Evolutionary conservation across 2,329 filamentous ascomycete genomes (phyloP).

Genomic region (Scedosporium boydii): DNA sequence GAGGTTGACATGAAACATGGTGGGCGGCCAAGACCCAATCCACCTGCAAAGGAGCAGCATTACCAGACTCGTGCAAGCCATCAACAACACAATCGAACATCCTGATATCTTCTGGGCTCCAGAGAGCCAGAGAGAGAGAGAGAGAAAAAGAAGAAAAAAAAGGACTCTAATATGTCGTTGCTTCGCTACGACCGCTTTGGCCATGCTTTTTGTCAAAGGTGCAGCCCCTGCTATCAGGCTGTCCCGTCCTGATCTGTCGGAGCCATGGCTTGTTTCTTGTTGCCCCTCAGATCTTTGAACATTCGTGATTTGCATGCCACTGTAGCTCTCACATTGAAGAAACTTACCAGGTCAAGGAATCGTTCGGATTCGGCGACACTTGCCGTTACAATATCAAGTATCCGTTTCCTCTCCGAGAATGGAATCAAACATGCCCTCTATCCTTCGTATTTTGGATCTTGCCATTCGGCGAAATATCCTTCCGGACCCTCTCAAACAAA

Average conservation of each 20-base stretch:
- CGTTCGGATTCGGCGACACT: background rate
- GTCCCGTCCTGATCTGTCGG: no score
- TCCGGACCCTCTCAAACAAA: background rate
- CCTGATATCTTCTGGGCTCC: no score
- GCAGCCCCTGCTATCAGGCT: no score
- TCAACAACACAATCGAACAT: no score
- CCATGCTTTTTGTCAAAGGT: no score
- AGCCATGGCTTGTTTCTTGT: no score
- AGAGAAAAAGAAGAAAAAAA: no score
- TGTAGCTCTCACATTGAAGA: background rate
- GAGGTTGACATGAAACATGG: slow-evolving; percentile 7
- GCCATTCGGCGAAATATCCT: background rate
- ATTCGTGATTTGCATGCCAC: background rate
- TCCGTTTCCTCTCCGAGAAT: background rate
- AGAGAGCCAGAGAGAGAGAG: no score
- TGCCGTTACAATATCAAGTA: background rate
- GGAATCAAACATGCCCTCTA: background rate
- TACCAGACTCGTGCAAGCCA: background rate
- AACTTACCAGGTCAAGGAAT: background rate
- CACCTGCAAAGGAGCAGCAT: background rate
- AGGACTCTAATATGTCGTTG: no score
- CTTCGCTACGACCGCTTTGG: no score
- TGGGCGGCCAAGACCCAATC: slow-evolving; percentile 4
- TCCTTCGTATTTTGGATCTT: background rate
- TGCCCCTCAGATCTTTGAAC: background rate